Evolutionary conservation across 176 grass and related monocot genomes (phyloP).

Genomic region (Calamus simplicifolius): DNA sequence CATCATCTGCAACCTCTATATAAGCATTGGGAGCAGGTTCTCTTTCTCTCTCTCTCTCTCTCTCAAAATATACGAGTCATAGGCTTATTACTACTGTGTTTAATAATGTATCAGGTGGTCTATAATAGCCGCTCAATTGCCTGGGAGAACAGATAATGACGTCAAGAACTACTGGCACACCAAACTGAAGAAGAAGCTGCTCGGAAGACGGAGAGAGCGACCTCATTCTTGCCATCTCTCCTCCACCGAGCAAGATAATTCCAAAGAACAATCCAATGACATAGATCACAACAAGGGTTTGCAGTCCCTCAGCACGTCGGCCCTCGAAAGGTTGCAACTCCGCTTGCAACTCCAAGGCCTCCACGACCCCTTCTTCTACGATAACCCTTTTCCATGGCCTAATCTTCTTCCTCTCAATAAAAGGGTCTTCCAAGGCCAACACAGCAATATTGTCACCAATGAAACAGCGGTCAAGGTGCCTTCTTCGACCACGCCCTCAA

Average conservation of each 20-base stretch:
- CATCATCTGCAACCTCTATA: conserved; percentile 91
- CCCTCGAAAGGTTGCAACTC: conserved; percentile 82
- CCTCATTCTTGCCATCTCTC: conserved; percentile 17
- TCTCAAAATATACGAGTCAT: conserved; percentile 1
- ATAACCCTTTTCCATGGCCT: conserved; percentile 39
- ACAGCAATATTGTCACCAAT: conserved; percentile 18
- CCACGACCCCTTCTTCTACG: conserved; percentile 29
- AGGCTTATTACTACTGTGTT: conserved; percentile 10
- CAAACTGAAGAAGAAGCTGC: conserved; percentile 85
- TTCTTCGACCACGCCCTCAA: not conserved
- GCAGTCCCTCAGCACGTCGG: conserved; percentile 52
- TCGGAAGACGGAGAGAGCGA: conserved; percentile 49
- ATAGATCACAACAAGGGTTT: not conserved
- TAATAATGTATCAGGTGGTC: conserved; percentile 60
- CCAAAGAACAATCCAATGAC: conserved; percentile 14
- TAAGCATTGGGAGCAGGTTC: conserved; percentile 97
- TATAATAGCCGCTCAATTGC: conserved; percentile 89
- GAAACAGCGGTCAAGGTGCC: conserved; percentile 21
- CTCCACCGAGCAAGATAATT: not conserved
- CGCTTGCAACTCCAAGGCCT: conserved; percentile 74
- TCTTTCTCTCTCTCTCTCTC: not conserved
- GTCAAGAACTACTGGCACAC: conserved; percentile 99
- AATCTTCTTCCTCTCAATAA: not conserved
- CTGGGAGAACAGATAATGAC: conserved; percentile 89
- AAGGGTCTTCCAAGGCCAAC: conserved; percentile 13